Percentiles rank a stretch among this genome's conserved stretches.
phyloP scores from a whole-genome alignment of 1,139 yeast genomes.

The Diutina catenulata region DNA sequence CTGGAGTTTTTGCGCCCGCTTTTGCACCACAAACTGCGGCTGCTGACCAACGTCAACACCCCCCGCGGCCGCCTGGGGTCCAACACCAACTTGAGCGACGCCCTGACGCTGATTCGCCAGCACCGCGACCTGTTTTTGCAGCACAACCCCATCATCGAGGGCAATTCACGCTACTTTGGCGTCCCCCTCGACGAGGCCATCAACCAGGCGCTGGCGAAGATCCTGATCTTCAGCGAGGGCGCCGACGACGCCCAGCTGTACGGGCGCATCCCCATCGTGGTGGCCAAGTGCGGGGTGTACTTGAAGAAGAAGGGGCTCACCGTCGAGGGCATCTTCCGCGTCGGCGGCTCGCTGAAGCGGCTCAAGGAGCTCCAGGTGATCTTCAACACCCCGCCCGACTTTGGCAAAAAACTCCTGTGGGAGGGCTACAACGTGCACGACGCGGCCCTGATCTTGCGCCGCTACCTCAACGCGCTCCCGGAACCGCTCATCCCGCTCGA shows the following conservation, averaged over 20 bases:
- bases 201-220: slow-evolving; percentile 62
- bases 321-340: slow-evolving; percentile 86
- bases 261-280: slow-evolving; percentile 80
- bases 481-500: slow-evolving; percentile 84
- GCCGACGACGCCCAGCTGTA: slow-evolving; percentile 40
- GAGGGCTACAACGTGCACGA: slow-evolving; percentile 95
- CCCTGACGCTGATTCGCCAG: slow-evolving; percentile 29
- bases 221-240: slow-evolving; percentile 39
- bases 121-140: slow-evolving; percentile 47
- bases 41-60: slow-evolving; percentile 32
- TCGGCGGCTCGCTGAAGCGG: slow-evolving; percentile 85
- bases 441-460: slow-evolving; percentile 80
- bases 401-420: slow-evolving; percentile 83
- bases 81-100: slow-evolving; percentile 18
- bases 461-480: slow-evolving; percentile 79
- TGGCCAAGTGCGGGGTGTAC: slow-evolving; percentile 87
- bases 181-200: slow-evolving; percentile 65
- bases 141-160: slow-evolving; percentile 30
- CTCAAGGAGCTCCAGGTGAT: slow-evolving; percentile 74
- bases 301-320: slow-evolving; percentile 65
- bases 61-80: slow-evolving; percentile 26
- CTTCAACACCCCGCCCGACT: slow-evolving; percentile 80
- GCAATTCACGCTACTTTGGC: slow-evolving; percentile 66
- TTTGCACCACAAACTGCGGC: slow-evolving; percentile 37
- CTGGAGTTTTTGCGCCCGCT: slow-evolving; percentile 34